Percentiles rank a stretch among this genome's conserved stretches.
Conservation (phyloP, 257 asterid species). For the Nicotiana benthamiana region DNA sequence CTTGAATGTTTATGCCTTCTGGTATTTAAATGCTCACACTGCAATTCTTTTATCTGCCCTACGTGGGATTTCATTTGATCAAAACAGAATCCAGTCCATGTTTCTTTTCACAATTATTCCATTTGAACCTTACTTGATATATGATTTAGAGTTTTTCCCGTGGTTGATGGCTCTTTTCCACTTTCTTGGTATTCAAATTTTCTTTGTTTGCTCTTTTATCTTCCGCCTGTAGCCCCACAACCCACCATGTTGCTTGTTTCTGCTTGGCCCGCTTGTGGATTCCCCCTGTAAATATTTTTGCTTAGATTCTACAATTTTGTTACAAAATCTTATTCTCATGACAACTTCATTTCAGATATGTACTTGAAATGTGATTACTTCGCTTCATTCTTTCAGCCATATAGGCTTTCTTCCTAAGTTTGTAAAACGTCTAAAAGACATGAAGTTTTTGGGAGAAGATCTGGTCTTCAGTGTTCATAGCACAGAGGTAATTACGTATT, state of each 20-base stretch:
- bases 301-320: not conserved
- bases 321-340: not conserved
- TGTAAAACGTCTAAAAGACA: conserved; percentile 64
- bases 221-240: not conserved
- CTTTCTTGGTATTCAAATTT: not conserved
- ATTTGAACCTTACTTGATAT: not conserved
- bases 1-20: not conserved
- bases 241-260: not conserved
- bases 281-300: not conserved
- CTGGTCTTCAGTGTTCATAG: conserved; percentile 75
- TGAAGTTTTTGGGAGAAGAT: conserved; percentile 80
- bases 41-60: not conserved
- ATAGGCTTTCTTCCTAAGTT: conserved; percentile 70
- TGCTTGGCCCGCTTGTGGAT: not conserved
- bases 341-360: not conserved
- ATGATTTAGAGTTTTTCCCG: not conserved
- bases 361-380: not conserved
- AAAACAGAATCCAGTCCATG: not conserved
- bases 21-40: not conserved
- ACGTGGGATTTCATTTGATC: not conserved
- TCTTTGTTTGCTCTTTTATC: not conserved
- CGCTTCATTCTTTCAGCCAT: conserved; percentile 45
- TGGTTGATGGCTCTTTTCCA: not conserved
- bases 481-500: conserved; percentile 54
- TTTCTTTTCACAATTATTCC: not conserved